phyloP scores from a whole-genome alignment of 2,329 filamentous ascomycete genomes.

The Paraphoma chrysanthemicola region DNA sequence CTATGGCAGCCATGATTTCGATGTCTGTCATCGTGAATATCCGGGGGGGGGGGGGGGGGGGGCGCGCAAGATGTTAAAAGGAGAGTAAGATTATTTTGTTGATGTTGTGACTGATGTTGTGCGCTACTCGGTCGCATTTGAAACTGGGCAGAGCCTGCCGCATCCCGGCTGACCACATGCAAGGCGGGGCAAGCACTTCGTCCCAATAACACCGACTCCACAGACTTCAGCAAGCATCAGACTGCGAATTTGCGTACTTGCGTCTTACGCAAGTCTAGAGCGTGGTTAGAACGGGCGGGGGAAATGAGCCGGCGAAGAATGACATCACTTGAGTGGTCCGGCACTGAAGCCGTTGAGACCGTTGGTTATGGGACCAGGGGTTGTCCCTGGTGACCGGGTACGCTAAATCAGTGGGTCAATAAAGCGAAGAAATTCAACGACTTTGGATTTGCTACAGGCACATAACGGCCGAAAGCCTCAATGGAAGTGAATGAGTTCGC shows the following conservation, averaged over 20 bases:
- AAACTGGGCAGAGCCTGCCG: background rate
- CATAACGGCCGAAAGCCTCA: background rate
- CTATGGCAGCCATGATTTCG: conserved; percentile 19
- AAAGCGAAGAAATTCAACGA: background rate
- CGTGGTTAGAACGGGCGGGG: conserved; percentile 1
- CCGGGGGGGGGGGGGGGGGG: background rate
- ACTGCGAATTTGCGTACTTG: background rate
- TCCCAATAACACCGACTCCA: background rate
- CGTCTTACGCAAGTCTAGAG: background rate
- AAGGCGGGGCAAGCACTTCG: conserved; percentile 1
- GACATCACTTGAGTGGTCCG: conserved; percentile 1
- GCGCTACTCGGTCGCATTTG: background rate
- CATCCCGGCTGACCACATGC: background rate
- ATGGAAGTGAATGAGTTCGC: background rate
- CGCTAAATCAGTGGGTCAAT: background rate
- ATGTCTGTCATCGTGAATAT: conserved; percentile 4
- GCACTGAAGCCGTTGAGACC: background rate
- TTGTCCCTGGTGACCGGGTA: background rate
- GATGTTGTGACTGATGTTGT: conserved; percentile 11
- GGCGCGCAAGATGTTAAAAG: background rate
- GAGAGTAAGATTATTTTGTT: conserved; percentile 9
- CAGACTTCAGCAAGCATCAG: background rate
- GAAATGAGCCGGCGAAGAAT: background rate
- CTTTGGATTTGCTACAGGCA: background rate
- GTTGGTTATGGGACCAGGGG: background rate